These are phyloP conservation scores for Caryopteris hybrid DNA, from an alignment of 305 asterid genomes.

Conservation along the genomic window DNA sequence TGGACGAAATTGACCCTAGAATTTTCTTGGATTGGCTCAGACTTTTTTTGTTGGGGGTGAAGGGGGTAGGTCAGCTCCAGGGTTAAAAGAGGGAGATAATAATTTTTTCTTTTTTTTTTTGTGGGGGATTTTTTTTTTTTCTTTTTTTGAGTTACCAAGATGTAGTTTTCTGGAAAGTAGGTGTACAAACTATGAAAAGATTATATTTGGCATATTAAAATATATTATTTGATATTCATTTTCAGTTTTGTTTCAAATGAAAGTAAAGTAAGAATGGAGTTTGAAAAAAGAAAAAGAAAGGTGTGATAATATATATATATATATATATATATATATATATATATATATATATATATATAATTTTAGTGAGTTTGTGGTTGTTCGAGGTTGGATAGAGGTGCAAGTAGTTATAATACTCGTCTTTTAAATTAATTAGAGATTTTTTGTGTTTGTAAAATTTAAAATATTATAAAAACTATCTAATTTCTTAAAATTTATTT, in stretches of 20 bases:
- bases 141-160: not conserved
- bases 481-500: no score
- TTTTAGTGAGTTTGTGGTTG: no score
- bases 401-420: no score
- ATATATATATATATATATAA: no score
- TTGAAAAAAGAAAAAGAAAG: not conserved
- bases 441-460: no score
- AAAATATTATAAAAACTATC: no score
- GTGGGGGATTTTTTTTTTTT: no score
- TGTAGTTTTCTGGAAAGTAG: slow-evolving; percentile 26
- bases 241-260: slow-evolving; percentile 1
- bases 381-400: no score
- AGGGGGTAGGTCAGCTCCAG: slow-evolving; percentile 1
- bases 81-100: slow-evolving; percentile 9
- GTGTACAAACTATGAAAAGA: slow-evolving; percentile 2
- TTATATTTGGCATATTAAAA: not conserved
- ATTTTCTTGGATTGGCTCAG: not conserved
- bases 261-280: slow-evolving; percentile 8
- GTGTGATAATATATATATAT: no score
- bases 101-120: not conserved
- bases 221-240: not conserved
- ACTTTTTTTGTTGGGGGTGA: not conserved
- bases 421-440: no score
- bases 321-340: no score
- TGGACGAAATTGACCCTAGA: slow-evolving; percentile 24